phyloP scores from a whole-genome alignment of 768 basidiomycete genomes.

The Mycena leptocephala region DNA sequence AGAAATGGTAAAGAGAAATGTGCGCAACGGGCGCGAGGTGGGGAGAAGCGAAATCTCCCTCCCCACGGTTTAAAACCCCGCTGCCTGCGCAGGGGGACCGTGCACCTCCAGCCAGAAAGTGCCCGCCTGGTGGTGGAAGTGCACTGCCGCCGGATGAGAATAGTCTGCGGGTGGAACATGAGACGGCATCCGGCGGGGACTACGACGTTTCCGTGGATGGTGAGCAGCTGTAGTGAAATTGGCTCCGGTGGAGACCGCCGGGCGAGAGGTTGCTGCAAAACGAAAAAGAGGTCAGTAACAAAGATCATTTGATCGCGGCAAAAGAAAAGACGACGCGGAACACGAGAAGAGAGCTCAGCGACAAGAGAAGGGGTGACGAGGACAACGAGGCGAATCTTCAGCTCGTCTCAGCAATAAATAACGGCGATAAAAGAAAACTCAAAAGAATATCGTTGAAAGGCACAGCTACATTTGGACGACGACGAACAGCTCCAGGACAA shows the following conservation, averaged over 20 bases:
- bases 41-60: too few species aligned
- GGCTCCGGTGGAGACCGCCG: background rate
- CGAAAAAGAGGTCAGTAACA: slow-evolving; percentile 15
- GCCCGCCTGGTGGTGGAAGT: too few species aligned
- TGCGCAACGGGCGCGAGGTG: too few species aligned
- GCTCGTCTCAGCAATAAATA: slow-evolving; percentile 5
- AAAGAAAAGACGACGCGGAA: slow-evolving; percentile 14
- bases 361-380: too few species aligned
- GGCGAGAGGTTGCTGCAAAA: background rate
- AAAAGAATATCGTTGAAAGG: slow-evolving; percentile 5
- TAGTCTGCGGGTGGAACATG: background rate
- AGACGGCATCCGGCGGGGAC: background rate
- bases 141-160: too few species aligned
- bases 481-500: background rate
- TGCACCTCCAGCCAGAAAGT: too few species aligned
- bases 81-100: too few species aligned
- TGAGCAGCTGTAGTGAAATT: background rate
- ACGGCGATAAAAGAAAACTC: background rate
- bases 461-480: background rate
- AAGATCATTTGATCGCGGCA: slow-evolving; percentile 5
- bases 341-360: too few species aligned
- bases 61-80: too few species aligned
- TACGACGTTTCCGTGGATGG: too few species aligned
- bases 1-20: too few species aligned
- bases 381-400: too few species aligned